phyloP scores from a whole-genome alignment of 2,329 filamentous ascomycete species.

The Rutstroemia sp. region DNA sequence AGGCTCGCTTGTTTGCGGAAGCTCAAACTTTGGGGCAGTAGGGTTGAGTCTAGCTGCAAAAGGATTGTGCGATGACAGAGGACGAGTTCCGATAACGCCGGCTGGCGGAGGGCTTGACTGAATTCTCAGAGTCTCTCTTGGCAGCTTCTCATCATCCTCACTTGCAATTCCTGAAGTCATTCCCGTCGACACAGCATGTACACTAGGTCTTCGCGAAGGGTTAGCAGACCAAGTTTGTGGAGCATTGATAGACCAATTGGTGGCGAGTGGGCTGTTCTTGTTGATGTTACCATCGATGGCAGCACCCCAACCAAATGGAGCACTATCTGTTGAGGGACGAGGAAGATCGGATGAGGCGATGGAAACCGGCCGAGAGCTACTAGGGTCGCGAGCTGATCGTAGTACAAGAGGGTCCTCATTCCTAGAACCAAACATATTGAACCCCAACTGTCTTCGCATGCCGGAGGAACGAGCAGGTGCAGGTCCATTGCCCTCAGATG shows the following conservation, averaged over 20 bases:
- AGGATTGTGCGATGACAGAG: conserved; percentile 40
- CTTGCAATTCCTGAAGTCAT: conserved; percentile 55
- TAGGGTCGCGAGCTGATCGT: conserved; percentile 48
- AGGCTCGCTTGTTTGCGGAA: conserved; percentile 39
- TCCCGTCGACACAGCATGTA: conserved; percentile 62
- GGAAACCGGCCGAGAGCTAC: conserved; percentile 59
- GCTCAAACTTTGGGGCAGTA: conserved; percentile 77
- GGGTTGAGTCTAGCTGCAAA: conserved; percentile 68
- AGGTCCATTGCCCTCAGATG: conserved; percentile 27
- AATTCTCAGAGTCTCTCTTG: conserved; percentile 46
- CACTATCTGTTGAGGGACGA: conserved; percentile 71
- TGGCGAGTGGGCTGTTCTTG: conserved; percentile 42
- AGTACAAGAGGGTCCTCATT: conserved; percentile 33
- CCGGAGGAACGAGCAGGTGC: conserved; percentile 25
- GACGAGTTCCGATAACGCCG: conserved; percentile 74
- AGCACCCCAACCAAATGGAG: conserved; percentile 62
- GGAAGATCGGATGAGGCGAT: conserved; percentile 65
- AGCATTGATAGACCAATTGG: conserved; percentile 41
- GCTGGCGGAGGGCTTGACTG: conserved; percentile 46
- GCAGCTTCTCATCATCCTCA: conserved; percentile 57
- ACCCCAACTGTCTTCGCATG: conserved; percentile 20
- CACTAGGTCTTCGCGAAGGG: conserved; percentile 72
- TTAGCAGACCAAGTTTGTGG: conserved; percentile 62
- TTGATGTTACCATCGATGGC: conserved; percentile 41
- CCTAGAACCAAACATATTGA: conserved; percentile 44